These are phyloP conservation scores for Annulohypoxylon nitens DNA, from an alignment of 495 filamentous ascomycete species.

Conservation along the genomic window DNA sequence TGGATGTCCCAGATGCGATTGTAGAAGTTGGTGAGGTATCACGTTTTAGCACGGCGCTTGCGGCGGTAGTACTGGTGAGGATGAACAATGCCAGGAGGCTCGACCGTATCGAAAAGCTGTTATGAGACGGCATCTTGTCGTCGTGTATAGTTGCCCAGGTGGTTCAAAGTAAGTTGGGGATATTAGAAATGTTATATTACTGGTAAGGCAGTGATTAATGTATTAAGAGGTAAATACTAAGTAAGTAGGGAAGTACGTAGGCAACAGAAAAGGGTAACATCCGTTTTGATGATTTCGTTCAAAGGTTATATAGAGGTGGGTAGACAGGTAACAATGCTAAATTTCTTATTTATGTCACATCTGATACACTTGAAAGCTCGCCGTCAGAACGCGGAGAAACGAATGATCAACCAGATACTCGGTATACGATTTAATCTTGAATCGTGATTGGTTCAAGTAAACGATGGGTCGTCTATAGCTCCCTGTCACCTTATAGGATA, in stretches of 20 bases:
- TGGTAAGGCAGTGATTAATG: background rate
- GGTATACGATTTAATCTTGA: background rate
- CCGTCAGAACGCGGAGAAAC: constrained; percentile 4
- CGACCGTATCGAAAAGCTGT: constrained; percentile 3
- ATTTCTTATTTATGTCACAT: background rate
- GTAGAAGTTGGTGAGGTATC: constrained; percentile 21
- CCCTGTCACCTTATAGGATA: background rate
- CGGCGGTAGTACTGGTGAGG: constrained; percentile 18
- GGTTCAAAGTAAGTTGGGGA: background rate
- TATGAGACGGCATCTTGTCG: constrained; percentile 27
- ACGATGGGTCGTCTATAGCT: background rate
- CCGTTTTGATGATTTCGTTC: background rate
- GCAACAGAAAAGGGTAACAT: background rate
- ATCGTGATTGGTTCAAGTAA: background rate
- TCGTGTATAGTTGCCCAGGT: background rate
- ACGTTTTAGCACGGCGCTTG: constrained; percentile 8
- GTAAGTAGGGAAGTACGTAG: background rate
- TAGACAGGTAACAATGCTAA: too few species aligned
- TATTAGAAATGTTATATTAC: background rate
- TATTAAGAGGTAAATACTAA: background rate
- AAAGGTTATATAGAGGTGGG: constrained; percentile 11
- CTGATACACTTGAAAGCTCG: background rate
- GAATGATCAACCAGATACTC: background rate
- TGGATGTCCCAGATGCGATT: background rate
- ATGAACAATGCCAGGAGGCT: constrained; percentile 20